Base-by-base conservation (phyloP, 257 asterid species). In the Apocynum venetum region DNA sequence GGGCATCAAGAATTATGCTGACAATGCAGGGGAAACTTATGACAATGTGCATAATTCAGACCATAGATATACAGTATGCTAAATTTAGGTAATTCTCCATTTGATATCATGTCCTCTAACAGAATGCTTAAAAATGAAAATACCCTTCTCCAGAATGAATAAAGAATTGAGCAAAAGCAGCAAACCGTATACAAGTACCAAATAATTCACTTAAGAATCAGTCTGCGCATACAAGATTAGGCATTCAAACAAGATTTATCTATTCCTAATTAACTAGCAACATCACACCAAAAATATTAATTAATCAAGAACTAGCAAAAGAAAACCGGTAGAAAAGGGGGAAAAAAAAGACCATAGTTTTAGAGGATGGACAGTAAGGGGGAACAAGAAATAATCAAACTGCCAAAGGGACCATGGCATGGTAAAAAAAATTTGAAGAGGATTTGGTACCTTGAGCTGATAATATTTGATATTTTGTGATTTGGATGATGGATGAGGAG, bases 401-500 rank as follows among this genome's bases (percentile, higher is more conserved):
- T 38, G 53, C 36, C 19, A 41, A n/a, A 47, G 25, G 15, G 64
- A 47, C 9, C 36, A 48, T 31, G 49, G 7, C 31, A 69, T 49
- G 5, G 38, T 38, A 51, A 57, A 7, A 46, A 35, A 67, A 35
- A 20, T 41, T 52, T 17, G 68, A 73, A 72, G 72, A 57, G 13
- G 20, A 19, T 38, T 52, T 11, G 19, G 75, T 74, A 89, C 98
- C 93, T 90, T 91, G 75, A 91, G 79, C 84, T 91, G 98, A 86
- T 91, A 89, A 81, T 80, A 91, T 76, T 89, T 93, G 78, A 88
- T 48, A n/a, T 68, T 87, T 76, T 72, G 86, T 52, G 89, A 84
- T 77, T 83, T 66, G 11, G n/a, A 71, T 71, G 59, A 71, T 71
- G 59, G 35, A 59, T 13, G 75, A 61, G 49, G 15, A 51, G 80